A percentile compares a stretch with the other conserved stretches of the same genome.
phyloP scores from a whole-genome alignment of 768 basidiomycete species.

The Stropharia rugosoannulata region DNA sequence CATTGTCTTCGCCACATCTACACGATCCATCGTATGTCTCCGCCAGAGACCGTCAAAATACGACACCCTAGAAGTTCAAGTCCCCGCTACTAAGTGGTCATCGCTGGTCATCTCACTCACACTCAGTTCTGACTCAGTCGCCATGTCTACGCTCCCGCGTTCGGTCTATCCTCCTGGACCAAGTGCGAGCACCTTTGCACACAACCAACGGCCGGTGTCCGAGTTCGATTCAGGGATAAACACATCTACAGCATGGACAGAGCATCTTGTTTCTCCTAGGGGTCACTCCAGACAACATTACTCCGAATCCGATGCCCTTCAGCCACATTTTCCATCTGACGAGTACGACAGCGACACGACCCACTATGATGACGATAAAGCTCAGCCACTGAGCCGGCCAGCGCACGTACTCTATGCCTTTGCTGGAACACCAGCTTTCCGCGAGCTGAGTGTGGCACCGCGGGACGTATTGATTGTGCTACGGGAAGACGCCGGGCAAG shows the following conservation, averaged over 20 bases:
- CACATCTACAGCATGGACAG: constrained; percentile 76
- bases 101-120: no score
- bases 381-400: constrained; percentile 24
- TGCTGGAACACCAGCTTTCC: constrained; percentile 72
- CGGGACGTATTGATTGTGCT: constrained; percentile 73
- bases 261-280: constrained; percentile 40
- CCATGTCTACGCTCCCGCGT: no score
- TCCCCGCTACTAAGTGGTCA: no score
- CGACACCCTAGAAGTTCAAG: no score
- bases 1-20: no score
- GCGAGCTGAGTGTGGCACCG: constrained; percentile 66
- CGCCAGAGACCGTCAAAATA: no score
- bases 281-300: constrained; percentile 33
- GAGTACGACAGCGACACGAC: constrained; percentile 41
- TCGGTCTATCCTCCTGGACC: no score
- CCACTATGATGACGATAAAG: constrained; percentile 23
- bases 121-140: no score
- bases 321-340: constrained; percentile 28
- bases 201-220: constrained; percentile 29
- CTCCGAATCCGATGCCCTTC: constrained; percentile 32
- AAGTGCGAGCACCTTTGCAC: no score
- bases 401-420: constrained; percentile 76
- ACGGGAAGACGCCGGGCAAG: constrained; percentile 70
- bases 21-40: no score
- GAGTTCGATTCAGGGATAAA: constrained; percentile 81